Conservation (phyloP, 306 rosid genomes). For the Geum urbanum region DNA sequence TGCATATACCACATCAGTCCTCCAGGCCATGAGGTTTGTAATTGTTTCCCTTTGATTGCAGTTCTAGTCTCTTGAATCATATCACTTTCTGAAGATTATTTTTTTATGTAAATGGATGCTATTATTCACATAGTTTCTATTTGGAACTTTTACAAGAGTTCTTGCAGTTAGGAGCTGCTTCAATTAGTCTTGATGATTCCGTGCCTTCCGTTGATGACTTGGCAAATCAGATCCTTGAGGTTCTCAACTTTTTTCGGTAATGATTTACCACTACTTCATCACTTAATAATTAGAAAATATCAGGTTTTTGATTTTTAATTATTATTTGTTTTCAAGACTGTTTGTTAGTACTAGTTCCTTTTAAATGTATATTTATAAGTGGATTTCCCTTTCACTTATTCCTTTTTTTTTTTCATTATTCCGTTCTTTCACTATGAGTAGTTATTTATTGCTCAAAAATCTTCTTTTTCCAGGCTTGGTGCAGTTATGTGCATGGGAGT, state of each 20-base stretch:
- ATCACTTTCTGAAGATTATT: not conserved
- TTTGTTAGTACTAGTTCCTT: not conserved
- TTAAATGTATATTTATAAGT: conserved; percentile 6
- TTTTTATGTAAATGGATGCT: conserved; percentile 28
- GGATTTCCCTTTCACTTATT: not conserved
- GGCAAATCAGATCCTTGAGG: conserved; percentile 80
- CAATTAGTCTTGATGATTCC: conserved; percentile 57
- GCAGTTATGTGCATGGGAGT: conserved; percentile 99
- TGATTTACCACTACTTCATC: not conserved
- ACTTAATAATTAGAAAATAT: not conserved
- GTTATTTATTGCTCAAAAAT: conserved; percentile 27
- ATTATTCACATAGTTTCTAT: conserved; percentile 56
- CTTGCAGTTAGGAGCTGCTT: conserved; percentile 96
- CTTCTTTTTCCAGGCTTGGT: conserved; percentile 65
- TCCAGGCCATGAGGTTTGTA: conserved; percentile 94
- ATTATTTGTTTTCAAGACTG: not conserved
- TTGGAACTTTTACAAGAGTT: conserved; percentile 74
- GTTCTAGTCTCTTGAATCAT: not conserved
- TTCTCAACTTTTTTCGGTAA: conserved; percentile 82
- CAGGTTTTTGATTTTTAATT: not conserved
- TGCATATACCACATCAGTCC: conserved; percentile 94
- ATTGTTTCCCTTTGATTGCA: conserved; percentile 28
- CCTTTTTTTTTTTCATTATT: too few relatives aligned
- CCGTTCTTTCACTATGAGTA: conserved; percentile 14
- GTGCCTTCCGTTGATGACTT: conserved; percentile 74